Percentiles rank a stretch among this genome's conserved stretches.
These are phyloP conservation scores for Leucosporidium creatinivorum DNA, from an alignment of 768 basidiomycete genomes.

Conservation along the genomic window DNA sequence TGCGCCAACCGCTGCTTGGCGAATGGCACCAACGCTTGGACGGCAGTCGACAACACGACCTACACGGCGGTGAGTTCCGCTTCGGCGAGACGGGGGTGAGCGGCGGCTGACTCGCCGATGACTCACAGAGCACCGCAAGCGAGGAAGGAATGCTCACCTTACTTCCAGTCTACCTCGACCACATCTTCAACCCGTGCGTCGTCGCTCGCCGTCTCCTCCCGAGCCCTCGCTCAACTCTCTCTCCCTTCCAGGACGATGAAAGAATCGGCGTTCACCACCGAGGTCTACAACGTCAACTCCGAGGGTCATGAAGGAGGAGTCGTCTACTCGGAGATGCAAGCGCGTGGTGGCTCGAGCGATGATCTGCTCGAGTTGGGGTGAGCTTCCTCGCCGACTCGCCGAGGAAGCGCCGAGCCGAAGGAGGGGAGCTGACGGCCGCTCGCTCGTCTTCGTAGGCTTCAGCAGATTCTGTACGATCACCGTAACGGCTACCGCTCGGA, in stretches of 20 bases:
- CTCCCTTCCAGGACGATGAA: constrained; percentile 58
- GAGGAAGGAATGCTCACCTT: constrained; percentile 61
- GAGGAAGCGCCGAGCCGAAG: not conserved
- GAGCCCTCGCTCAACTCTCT: no score
- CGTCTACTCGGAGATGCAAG: constrained; percentile 84
- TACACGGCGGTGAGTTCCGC: constrained; percentile 64
- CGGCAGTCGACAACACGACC: constrained; percentile 62
- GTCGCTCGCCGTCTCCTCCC: no score
- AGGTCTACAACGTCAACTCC: constrained; percentile 85
- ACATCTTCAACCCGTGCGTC: constrained; percentile 72
- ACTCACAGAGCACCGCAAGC: constrained; percentile 63
- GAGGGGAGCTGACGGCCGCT: no score
- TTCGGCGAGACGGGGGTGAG: no score
- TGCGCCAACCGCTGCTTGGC: constrained; percentile 59
- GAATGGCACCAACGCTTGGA: constrained; percentile 59
- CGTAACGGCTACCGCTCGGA: constrained; percentile 89
- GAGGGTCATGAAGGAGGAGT: constrained; percentile 90
- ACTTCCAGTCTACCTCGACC: constrained; percentile 73
- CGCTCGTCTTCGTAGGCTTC: constrained; percentile 52
- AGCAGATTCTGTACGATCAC: constrained; percentile 67
- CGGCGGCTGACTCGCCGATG: no score
- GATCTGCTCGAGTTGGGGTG: constrained; percentile 84
- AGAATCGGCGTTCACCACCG: constrained; percentile 54
- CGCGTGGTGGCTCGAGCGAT: constrained; percentile 80
- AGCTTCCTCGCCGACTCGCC: constrained; percentile 38